These are phyloP conservation scores for Elsinoe arachidis DNA, from an alignment of 2,329 filamentous ascomycete species.

Conservation along the genomic window DNA sequence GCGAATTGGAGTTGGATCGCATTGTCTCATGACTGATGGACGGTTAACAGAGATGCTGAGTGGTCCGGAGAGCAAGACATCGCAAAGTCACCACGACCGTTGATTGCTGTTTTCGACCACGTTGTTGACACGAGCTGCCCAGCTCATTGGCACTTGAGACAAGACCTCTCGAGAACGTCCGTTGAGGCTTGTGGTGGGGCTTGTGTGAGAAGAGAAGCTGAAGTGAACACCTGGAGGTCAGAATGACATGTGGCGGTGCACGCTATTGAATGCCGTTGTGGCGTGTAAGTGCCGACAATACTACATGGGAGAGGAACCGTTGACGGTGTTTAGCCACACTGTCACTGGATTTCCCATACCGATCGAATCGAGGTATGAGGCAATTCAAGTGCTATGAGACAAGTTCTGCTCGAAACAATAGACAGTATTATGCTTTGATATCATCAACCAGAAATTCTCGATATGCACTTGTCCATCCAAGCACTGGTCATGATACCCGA, in stretches of 20 bases:
- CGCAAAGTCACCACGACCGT: slow-evolving; percentile 4
- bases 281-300: neutral
- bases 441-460: too few relatives aligned
- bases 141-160: neutral
- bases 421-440: neutral
- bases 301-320: neutral
- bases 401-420: neutral
- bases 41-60: neutral
- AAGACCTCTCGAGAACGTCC: slow-evolving; percentile 1
- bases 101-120: neutral
- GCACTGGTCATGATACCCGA: too few relatives aligned
- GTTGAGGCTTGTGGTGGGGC: neutral
- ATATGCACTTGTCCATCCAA: too few relatives aligned
- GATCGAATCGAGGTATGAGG: neutral
- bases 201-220: neutral
- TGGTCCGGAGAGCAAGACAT: slow-evolving; percentile 2
- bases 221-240: neutral
- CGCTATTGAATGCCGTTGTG: slow-evolving; percentile 2
- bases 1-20: neutral
- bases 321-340: neutral
- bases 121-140: slow-evolving; percentile 2
- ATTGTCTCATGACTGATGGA: neutral
- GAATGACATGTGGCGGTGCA: neutral
- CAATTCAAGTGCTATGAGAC: neutral
- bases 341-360: neutral